Evolutionary conservation across 2,329 filamentous ascomycete species (phyloP), one percentile per base, ranked within the genome.

Genomic region (Chaetomium strumarium): DNA sequence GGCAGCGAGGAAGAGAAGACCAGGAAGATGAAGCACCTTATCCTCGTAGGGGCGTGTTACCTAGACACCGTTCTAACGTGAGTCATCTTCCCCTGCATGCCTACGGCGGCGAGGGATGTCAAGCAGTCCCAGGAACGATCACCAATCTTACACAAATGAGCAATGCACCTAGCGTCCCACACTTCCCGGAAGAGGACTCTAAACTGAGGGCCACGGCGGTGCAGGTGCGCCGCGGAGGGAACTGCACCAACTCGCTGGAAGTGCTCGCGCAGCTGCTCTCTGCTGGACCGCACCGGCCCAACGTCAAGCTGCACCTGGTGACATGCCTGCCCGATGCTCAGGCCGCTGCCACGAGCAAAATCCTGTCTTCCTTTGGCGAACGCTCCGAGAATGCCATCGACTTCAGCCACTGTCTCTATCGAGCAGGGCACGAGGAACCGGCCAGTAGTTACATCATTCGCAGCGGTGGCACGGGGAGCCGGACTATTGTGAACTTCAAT

Each of bases 401-500:
- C 55, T 69, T 86, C 38, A 62, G 68, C 20, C 70, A 73, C 59
- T 86, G 83, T 63, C 72, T 89, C 39, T 84, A 80, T 63, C 78
- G 85, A 1, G 67, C 76, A 8, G 72, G 69, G 17, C 69, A 75
- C 57, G 60, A 66, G 6, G 76, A 84, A 57, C 75, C 85, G 1
- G 83, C 85, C 2, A 85, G 82, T 53, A 83, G 84, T 66, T 88
- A 86, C 68, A 83, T 89, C 56, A 75, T 89, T 53, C 80, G 81
- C 57, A 86, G 80, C 63, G 67, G 71, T 46, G 68, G 67, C 20
- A 81, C 75, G 3, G 79, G 77, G 17, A 84, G 79, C 51, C 75
- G 86, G 41, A 90, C 86, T 0, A 80, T 89, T 52, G 80, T 90
- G 52, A 90, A 84, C 65, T 79, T 83, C 67, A 88, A 83, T 61